Conservation (phyloP, 768 basidiomycete genomes). For the Suillus americanus region DNA sequence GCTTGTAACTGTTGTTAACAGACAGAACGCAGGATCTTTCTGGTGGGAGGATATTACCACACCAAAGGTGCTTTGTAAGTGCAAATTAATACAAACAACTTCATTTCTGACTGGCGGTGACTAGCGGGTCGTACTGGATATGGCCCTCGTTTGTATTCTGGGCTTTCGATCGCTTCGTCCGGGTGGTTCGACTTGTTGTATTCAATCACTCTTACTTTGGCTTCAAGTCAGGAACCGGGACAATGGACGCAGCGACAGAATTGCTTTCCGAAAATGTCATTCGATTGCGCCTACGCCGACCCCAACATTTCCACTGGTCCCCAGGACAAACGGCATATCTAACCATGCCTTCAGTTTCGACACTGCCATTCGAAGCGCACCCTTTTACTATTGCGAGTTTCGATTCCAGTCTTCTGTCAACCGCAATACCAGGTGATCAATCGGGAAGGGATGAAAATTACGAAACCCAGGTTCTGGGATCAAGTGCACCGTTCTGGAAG, state of each 20-base stretch:
- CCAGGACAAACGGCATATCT: constrained; percentile 53
- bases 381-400: constrained; percentile 54
- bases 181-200: constrained; percentile 39
- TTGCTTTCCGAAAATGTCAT: constrained; percentile 41
- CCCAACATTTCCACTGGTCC: constrained; percentile 43
- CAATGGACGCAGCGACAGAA: constrained; percentile 38
- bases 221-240: constrained; percentile 17
- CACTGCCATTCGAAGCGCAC: constrained; percentile 44
- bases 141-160: constrained; percentile 56
- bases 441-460: constrained; percentile 12
- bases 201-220: constrained; percentile 41
- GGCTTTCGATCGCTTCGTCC: constrained; percentile 51
- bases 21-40: constrained; percentile 17
- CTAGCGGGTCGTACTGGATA: constrained; percentile 34
- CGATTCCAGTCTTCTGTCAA: constrained; percentile 9
- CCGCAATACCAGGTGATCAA: background rate
- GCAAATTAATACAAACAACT: constrained; percentile 23
- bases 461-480: background rate
- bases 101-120: constrained; percentile 1
- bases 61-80: constrained; percentile 31
- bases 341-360: constrained; percentile 40
- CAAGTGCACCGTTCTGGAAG: constrained; percentile 18
- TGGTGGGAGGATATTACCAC: constrained; percentile 42
- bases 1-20: background rate
- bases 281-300: constrained; percentile 40